Evolutionary conservation across 2,329 filamentous ascomycete species (phyloP).

Genomic region (Cordyceps tenuipes): DNA sequence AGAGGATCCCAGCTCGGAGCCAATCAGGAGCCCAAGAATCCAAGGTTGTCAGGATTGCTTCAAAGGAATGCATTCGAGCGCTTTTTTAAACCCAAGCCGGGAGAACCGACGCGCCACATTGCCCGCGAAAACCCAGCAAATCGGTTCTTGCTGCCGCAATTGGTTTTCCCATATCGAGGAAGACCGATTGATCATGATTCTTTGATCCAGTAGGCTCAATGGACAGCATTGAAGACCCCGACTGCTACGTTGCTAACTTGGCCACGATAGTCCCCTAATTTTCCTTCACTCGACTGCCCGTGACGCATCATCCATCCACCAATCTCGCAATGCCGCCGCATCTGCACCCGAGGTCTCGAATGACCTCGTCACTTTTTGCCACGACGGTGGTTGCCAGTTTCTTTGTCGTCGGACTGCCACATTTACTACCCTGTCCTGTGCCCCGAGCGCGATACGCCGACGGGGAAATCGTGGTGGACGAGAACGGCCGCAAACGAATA

Average conservation of each 20-base stretch:
- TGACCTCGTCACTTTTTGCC: slow-evolving; percentile 90
- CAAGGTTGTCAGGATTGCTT: slow-evolving; percentile 3
- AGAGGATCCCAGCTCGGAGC: background rate
- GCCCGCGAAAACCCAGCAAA: background rate
- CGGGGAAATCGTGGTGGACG: slow-evolving; percentile 42
- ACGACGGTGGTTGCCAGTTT: slow-evolving; percentile 87
- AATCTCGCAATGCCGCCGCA: slow-evolving; percentile 63
- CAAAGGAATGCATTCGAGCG: background rate
- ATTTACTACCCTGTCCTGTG: slow-evolving; percentile 84
- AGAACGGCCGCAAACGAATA: slow-evolving; percentile 36
- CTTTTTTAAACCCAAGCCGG: background rate
- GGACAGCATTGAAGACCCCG: background rate
- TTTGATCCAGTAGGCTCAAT: slow-evolving; percentile 15
- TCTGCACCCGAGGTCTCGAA: slow-evolving; percentile 86
- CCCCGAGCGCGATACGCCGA: slow-evolving; percentile 70
- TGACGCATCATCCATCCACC: slow-evolving; percentile 12
- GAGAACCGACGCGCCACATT: background rate
- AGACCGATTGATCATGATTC: slow-evolving; percentile 15
- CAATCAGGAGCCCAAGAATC: slow-evolving; percentile 8
- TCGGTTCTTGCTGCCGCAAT: background rate
- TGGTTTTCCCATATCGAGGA: background rate
- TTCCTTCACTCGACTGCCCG: background rate
- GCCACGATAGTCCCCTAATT: background rate
- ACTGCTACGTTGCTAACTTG: slow-evolving; percentile 3
- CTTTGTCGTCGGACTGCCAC: slow-evolving; percentile 83